Conservation (phyloP, 2,329 filamentous ascomycete genomes). For the Hymenoscyphus fraxineus region DNA sequence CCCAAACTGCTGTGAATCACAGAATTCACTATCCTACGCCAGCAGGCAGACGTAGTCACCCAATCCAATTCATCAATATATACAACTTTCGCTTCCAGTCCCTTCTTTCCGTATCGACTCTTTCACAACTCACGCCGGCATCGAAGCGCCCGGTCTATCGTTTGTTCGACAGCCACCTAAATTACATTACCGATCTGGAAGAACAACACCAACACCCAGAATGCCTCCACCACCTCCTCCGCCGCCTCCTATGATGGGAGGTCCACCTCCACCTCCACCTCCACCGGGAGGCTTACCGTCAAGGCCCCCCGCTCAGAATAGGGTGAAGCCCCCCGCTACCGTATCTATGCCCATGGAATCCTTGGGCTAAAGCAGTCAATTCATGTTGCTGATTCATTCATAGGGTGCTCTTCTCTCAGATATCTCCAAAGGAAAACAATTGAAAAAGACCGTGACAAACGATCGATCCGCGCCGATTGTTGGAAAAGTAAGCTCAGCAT, state of each 20-base stretch:
- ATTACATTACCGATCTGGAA: not conserved
- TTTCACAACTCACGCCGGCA: not conserved
- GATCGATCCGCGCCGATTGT: slow-evolving; percentile 82
- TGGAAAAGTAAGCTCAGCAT: slow-evolving; percentile 50
- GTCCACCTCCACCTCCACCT: slow-evolving; percentile 61
- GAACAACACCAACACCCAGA: slow-evolving; percentile 2
- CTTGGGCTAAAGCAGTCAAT: slow-evolving; percentile 24
- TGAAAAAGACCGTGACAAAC: slow-evolving; percentile 88
- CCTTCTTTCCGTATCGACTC: not conserved
- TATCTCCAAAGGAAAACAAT: slow-evolving; percentile 72
- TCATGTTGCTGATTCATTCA: slow-evolving; percentile 26
- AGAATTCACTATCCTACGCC: not conserved
- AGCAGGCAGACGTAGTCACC: not conserved
- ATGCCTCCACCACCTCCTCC: slow-evolving; percentile 60
- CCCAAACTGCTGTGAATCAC: slow-evolving; percentile 2
- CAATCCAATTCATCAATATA: not conserved
- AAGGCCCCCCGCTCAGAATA: slow-evolving; percentile 54
- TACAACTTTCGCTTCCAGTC: not conserved
- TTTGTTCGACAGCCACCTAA: slow-evolving; percentile 2
- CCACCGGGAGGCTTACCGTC: slow-evolving; percentile 55
- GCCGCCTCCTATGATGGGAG: slow-evolving; percentile 54
- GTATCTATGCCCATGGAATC: slow-evolving; percentile 22
- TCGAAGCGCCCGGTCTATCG: not conserved
- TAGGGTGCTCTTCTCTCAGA: slow-evolving; percentile 85
- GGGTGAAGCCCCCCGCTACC: slow-evolving; percentile 51